Evolutionary conservation across 2,329 filamentous ascomycete genomes (phyloP), one percentile per base, ranked within the genome.

Genomic region (Penicillium paneum): DNA sequence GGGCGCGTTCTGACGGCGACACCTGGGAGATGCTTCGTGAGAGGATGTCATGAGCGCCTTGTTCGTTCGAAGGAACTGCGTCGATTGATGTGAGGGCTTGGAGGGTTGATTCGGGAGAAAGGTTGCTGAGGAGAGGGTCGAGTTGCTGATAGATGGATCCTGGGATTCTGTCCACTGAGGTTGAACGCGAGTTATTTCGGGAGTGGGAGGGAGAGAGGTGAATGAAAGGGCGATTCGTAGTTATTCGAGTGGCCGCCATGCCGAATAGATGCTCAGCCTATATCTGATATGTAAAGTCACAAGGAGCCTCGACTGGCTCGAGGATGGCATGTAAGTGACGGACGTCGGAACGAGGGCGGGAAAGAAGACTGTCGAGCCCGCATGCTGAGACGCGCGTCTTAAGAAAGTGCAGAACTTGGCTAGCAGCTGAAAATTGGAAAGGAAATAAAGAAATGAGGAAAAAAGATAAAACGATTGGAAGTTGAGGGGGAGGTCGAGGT

Each of bases 1-100:
- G 71, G 29, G 81, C 81, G 61, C 82, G 76, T 69, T 87, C 82
- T 11, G 80, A 76, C 1, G 76, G 70, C 3, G 83, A 83, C 11
- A 82, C 81, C 54, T 76, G 74, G 2, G 80, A 77, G 59, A 85
- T 82, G 67, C 81, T 83, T 44, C 73, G 71, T 29, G 71, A 66
- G 15, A 79, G 67, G 29, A 74, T 68, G 63, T 74, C 71, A 49
- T 77, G 69, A 12, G 74, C 69, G 21, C 64, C 64, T 51, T 66
- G 59, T 58, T 70, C 70, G 42, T 73, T 70, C n/a, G 66, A 69
- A 8, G 71, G 68, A 5, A 78, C 71, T 0, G 71, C 73, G 42
- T 76, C 70, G 28, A 73, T 74, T 1, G 71, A 71, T 35, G 74
- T 71, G 29, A 83, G 77, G 26, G 80, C 79, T 56, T 76, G 70